Base-by-base conservation (phyloP, 2,329 filamentous ascomycete genomes). In the Apiospora aurea region DNA sequence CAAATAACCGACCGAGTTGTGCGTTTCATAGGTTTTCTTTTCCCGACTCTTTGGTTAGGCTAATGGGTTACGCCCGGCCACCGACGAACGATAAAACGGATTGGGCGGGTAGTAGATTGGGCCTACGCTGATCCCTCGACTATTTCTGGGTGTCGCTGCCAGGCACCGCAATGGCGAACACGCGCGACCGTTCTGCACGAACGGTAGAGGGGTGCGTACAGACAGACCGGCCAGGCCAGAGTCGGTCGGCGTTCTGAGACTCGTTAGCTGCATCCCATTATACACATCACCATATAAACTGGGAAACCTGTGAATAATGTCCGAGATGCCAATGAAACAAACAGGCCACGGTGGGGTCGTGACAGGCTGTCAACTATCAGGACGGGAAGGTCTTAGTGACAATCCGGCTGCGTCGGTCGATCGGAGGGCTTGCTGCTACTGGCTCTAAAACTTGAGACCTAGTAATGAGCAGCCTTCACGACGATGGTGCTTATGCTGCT, bases 21-120 rank as follows among this genome's bases (percentile, higher is more conserved):
- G 29, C 53, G 53, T 61, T 61, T 61, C 53, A 61, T 21, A 61
- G 53, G 29, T 41, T 64, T 64, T n/a, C 57, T 64, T 64, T 64
- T 64, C 57, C 57, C 57, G 57, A 41, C 57, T 41, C 57, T 38
- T 41, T 41, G 57, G 57, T 41, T 41, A 64, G 29, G 34, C 57
- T 64, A 64, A 64, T 21, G 13, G 21, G n/a, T 10, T 10, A 18
- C 34, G 57, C 57, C 57, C 57, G 57, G 57, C 7, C 21, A 64
- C 18, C 34, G 21, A 64, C 29, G 57, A 41, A 21, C 29, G 57
- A 64, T 41, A n/a, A 34, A 41, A 64, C 57, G 57, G 34, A 64
- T 41, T 64, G 34, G 11, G 57, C 57, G 57, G 57, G 57, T 64
- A 64, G 57, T 34, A 64, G 34, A 64, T 64, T 41, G 57, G 34